Base-by-base conservation (phyloP, 805 yeast genomes). In the Cyberlindnera sargentensis region DNA sequence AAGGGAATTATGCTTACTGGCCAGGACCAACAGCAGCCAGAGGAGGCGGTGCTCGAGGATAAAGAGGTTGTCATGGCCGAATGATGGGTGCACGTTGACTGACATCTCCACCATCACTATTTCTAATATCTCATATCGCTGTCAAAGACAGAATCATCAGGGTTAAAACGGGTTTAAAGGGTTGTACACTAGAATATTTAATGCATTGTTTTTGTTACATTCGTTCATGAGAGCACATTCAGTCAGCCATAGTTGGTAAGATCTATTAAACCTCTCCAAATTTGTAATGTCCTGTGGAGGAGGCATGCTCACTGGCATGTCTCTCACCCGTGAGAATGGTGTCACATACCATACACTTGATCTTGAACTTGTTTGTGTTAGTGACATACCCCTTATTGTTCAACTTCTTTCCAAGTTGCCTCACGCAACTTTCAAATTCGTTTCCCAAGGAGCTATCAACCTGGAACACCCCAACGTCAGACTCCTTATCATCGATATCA, bases 261-360 rank as follows among this genome's bases (percentile, higher is more conserved):
- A 7, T 23, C 11, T 7, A 31, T 44, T 33, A 47, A 1, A 56
- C 53, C 27, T 57, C 89, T 9, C 84, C 84, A 61, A 82, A 84
- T 40, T 71, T 66, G 38, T 53, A 65, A 57, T 84, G 91, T 3
- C 80, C 80, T 3, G 82, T 79, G 4, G 60, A 56, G 42, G 70
- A 70, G 4, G 89, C 87, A 61, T 84, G 93, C 47, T 69, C 68
- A 9, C 75, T 66, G 1, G 84, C 85, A 4, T 75, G 83, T 48
- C 67, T 70, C 58, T 84, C 89, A 4, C 91, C 90, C 2, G 66
- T 67, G 31, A 83, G 61, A 2, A 66, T 56, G 26, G 58, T 54
- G 25, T 72, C 69, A 56, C 93, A 84, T 3, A 63, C 67, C 10
- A 74, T 66, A 55, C 91, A 84, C 35, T 73, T 63, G 20, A 82